Percentiles rank a stretch among this genome's conserved stretches.
phyloP scores from a whole-genome alignment of 805 yeast species.

The Pichia occidentalis region DNA sequence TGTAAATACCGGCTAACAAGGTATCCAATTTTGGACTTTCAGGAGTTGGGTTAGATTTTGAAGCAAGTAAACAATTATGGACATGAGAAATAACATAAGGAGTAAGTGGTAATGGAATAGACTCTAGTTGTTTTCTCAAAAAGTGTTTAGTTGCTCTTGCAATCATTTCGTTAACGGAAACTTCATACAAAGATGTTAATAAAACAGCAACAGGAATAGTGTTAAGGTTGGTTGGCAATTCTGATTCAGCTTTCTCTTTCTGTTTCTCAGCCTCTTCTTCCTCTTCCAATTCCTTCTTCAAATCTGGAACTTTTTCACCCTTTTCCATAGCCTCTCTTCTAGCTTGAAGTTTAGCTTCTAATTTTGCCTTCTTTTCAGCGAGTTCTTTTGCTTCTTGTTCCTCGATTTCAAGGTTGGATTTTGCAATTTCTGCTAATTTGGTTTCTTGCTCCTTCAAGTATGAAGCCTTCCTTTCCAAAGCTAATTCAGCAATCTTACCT shows the following conservation, averaged over 20 bases:
- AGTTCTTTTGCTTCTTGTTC: constrained; percentile 23
- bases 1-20: constrained; percentile 34
- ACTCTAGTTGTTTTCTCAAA: constrained; percentile 42
- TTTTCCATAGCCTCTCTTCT: constrained; percentile 15
- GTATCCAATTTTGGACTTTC: constrained; percentile 39
- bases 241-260: constrained; percentile 29
- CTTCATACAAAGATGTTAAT: constrained; percentile 40
- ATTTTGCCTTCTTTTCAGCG: constrained; percentile 28
- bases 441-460: constrained; percentile 11
- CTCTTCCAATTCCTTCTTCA: constrained; percentile 23
- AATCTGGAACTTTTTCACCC: constrained; percentile 20
- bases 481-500: constrained; percentile 48
- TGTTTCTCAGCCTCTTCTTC: constrained; percentile 29
- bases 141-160: constrained; percentile 76
- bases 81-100: constrained; percentile 61
- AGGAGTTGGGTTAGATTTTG: constrained; percentile 35
- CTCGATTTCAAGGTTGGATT: constrained; percentile 25
- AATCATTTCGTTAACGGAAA: constrained; percentile 62
- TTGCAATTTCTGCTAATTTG: constrained; percentile 29
- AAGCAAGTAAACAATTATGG: constrained; percentile 65
- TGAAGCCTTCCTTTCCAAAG: constrained; percentile 21
- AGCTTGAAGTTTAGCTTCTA: constrained; percentile 24
- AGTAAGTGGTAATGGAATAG: constrained; percentile 47
- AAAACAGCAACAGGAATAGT: constrained; percentile 38
- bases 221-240: constrained; percentile 31